Conservation (phyloP, 345 rosid genomes). For the Abelmoschus esculentus region DNA sequence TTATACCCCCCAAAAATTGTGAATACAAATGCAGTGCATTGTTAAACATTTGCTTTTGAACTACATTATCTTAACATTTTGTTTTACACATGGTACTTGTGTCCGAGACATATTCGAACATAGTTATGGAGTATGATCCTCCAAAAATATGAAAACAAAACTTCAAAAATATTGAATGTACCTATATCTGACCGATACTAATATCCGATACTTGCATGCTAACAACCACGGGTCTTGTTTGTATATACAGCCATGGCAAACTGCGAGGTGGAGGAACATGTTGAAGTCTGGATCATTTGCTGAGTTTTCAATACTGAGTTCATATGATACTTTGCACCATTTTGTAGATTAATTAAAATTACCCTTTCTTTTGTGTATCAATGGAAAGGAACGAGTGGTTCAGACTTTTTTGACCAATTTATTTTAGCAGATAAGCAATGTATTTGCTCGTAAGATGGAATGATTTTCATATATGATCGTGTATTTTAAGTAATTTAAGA, state of each 20-base stretch:
- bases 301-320: not conserved
- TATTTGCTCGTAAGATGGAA: not conserved
- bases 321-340: not conserved
- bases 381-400: not conserved
- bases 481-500: not conserved
- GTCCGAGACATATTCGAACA: not conserved
- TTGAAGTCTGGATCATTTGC: not conserved
- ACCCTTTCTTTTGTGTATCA: not conserved
- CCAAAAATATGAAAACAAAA: not conserved
- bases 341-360: not conserved
- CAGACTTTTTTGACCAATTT: not conserved
- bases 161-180: not conserved
- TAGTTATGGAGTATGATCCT: not conserved
- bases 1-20: not conserved
- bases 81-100: not conserved
- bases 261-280: not conserved
- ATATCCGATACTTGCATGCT: not conserved
- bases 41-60: not conserved
- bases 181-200: not conserved
- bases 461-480: not conserved
- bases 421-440: not conserved
- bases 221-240: not conserved
- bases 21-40: not conserved
- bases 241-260: not conserved
- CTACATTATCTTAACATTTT: not conserved